Percentiles rank a stretch among this genome's conserved stretches.
phyloP scores from a whole-genome alignment of 768 basidiomycete species.

The Hypholoma sublateritium region DNA sequence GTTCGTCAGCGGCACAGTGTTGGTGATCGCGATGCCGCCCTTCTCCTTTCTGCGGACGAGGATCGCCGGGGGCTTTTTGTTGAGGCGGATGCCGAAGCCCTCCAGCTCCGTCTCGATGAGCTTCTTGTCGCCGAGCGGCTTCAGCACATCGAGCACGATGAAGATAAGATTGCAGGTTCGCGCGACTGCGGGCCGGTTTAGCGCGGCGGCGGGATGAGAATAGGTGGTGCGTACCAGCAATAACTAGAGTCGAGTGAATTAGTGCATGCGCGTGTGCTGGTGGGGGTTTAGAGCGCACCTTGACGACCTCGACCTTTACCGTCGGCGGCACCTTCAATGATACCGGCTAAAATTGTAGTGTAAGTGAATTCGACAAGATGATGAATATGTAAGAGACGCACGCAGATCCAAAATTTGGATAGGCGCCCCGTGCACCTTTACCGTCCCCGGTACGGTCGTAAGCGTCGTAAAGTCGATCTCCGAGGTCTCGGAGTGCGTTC shows the following conservation, averaged over 20 bases:
- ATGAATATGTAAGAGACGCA: constrained; percentile 34
- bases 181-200: constrained; percentile 59
- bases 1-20: constrained; percentile 94
- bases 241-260: constrained; percentile 44
- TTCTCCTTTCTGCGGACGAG: constrained; percentile 84
- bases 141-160: constrained; percentile 96
- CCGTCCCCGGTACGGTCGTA: constrained; percentile 91
- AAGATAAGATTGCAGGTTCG: constrained; percentile 98
- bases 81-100: constrained; percentile 96
- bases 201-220: constrained; percentile 8
- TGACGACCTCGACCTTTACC: constrained; percentile 96
- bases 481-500: constrained; percentile 94
- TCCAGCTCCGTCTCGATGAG: constrained; percentile 92
- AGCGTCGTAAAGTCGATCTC: constrained; percentile 97
- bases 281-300: constrained; percentile 43
- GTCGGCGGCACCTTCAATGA: constrained; percentile 97
- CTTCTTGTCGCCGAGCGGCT: constrained; percentile 94
- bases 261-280: background rate
- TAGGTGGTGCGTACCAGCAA: constrained; percentile 59
- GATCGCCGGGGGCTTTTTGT: constrained; percentile 91
- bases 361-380: background rate
- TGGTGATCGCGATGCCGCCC: constrained; percentile 92
- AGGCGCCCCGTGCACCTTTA: constrained; percentile 94
- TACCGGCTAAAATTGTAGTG: constrained; percentile 63
- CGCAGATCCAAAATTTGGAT: constrained; percentile 94